Percentiles rank a stretch among this genome's conserved stretches.
phyloP scores from a whole-genome alignment of 495 filamentous ascomycete genomes.

The Trichoderma virens region DNA sequence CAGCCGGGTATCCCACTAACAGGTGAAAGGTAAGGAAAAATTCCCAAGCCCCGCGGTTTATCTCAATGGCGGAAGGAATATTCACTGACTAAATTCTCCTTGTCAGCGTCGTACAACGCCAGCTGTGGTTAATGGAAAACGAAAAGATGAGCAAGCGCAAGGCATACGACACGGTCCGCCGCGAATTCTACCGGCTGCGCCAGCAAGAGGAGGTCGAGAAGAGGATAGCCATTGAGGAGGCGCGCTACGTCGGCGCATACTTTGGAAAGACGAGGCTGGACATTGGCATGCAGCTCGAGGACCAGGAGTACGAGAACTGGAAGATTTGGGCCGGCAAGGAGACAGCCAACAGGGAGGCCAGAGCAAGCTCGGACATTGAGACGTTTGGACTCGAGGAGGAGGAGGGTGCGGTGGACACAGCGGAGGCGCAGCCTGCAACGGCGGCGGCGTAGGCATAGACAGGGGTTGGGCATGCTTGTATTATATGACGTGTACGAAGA shows the following conservation, averaged over 20 bases:
- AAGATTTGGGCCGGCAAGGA: slow-evolving; percentile 63
- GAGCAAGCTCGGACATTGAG: slow-evolving; percentile 39
- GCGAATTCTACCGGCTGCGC: slow-evolving; percentile 82
- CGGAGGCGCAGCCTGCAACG: not conserved
- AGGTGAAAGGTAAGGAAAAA: slow-evolving; percentile 66
- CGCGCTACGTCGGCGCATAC: slow-evolving; percentile 70
- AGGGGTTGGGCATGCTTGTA: not conserved
- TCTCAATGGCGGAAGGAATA: not conserved
- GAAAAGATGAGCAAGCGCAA: slow-evolving; percentile 47
- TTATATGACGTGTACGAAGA: slow-evolving; percentile 5
- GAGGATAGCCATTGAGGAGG: slow-evolving; percentile 83
- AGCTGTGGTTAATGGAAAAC: slow-evolving; percentile 73
- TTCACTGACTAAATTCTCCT: not conserved
- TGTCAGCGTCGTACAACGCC: slow-evolving; percentile 85
- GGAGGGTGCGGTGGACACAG: not conserved
- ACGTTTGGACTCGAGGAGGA: slow-evolving; percentile 13
- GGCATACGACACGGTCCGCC: slow-evolving; percentile 84
- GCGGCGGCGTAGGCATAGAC: not conserved
- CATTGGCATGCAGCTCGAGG: slow-evolving; percentile 75
- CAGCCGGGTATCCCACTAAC: slow-evolving; percentile 74
- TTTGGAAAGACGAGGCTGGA: slow-evolving; percentile 71
- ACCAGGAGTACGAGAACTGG: slow-evolving; percentile 70
- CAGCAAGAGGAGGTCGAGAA: slow-evolving; percentile 76
- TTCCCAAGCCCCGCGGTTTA: not conserved
- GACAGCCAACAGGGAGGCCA: slow-evolving; percentile 26